These are phyloP conservation scores for Zalaria sp. DNA, from an alignment of 2,329 filamentous ascomycete species.

Conservation along the genomic window DNA sequence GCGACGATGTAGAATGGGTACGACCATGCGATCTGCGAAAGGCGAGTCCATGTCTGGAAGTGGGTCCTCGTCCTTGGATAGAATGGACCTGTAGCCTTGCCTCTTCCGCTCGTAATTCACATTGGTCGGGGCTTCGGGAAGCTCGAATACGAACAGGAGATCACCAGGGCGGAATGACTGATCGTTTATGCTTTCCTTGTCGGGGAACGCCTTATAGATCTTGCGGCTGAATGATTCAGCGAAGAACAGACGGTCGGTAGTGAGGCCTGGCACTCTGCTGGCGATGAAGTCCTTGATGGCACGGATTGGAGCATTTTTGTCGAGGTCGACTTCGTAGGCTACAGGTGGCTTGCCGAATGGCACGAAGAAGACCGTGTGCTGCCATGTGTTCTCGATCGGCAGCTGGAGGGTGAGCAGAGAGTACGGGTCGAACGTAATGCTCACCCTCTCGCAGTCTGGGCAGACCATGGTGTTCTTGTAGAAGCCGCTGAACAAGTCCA, in stretches of 20 bases:
- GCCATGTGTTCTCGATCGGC: slow-evolving; percentile 74
- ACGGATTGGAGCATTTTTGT: slow-evolving; percentile 59
- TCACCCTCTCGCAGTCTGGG: slow-evolving; percentile 82
- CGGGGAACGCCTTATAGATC: slow-evolving; percentile 77
- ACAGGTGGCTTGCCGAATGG: slow-evolving; percentile 60
- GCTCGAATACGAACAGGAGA: slow-evolving; percentile 58
- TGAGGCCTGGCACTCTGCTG: slow-evolving; percentile 36
- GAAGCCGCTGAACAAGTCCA: slow-evolving; percentile 90
- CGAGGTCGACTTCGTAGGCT: slow-evolving; percentile 62
- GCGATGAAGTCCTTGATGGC: slow-evolving; percentile 50
- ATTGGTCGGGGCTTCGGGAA: slow-evolving; percentile 69
- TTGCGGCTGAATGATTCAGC: slow-evolving; percentile 71
- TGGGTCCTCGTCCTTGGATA: slow-evolving; percentile 24
- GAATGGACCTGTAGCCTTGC: slow-evolving; percentile 5
- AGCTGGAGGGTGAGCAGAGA: slow-evolving; percentile 86
- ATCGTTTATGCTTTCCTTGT: slow-evolving; percentile 54
- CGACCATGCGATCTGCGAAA: slow-evolving; percentile 50
- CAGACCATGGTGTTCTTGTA: slow-evolving; percentile 97
- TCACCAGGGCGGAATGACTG: slow-evolving; percentile 48
- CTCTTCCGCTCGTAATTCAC: slow-evolving; percentile 23
- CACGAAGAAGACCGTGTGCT: slow-evolving; percentile 59
- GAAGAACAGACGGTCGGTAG: slow-evolving; percentile 53
- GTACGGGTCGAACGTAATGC: slow-evolving; percentile 97
- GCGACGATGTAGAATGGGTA: slow-evolving; percentile 54
- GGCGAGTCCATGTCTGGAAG: slow-evolving; percentile 43